These are phyloP conservation scores for Scalesia atractyloides DNA, from an alignment of 129 eudicot genomes.

Conservation along the genomic window DNA sequence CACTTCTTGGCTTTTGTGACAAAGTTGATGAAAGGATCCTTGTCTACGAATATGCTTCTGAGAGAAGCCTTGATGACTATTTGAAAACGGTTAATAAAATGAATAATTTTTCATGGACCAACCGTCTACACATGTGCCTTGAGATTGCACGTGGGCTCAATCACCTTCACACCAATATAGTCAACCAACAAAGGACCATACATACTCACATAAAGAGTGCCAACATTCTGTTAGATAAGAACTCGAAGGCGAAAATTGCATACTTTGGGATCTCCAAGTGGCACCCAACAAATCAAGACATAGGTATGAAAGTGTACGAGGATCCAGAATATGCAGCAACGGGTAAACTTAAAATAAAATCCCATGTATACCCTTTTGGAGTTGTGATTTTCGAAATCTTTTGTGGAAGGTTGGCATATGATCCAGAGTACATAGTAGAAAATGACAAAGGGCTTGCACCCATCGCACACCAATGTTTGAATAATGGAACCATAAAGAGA, in stretches of 20 bases:
- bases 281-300: background rate
- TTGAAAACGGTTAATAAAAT: background rate
- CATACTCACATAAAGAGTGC: background rate
- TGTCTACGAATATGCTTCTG: slow-evolving; percentile 11
- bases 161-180: slow-evolving; percentile 3
- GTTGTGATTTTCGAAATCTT: background rate
- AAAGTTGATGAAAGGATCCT: slow-evolving; percentile 4
- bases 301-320: background rate
- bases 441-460: background rate
- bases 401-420: background rate
- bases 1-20: background rate
- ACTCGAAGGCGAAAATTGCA: slow-evolving; percentile 5
- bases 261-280: background rate
- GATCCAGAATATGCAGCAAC: background rate
- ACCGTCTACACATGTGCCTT: slow-evolving; percentile 5
- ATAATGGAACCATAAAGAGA: background rate
- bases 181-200: background rate
- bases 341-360: no score
- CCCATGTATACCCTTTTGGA: background rate
- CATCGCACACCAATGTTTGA: background rate
- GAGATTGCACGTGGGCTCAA: slow-evolving; percentile 9
- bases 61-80: slow-evolving; percentile 7
- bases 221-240: background rate
- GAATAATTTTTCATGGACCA: background rate
- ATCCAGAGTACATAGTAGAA: background rate